Base-by-base conservation (phyloP, 176 grass and related monocot species). In the Panicum miliaceum region DNA sequence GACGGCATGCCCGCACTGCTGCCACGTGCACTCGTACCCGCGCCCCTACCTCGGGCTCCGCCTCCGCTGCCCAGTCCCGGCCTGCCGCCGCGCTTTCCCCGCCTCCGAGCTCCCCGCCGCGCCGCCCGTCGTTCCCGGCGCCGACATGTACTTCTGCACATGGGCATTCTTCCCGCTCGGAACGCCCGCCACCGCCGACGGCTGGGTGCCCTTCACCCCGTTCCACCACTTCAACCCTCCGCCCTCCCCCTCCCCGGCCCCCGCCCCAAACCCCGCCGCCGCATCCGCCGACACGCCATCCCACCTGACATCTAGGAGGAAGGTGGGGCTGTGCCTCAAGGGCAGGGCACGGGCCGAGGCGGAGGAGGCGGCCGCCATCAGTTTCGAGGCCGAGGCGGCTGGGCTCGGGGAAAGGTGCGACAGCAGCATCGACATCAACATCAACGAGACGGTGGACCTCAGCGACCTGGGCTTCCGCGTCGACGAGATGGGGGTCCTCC, bases 61-160 rank as follows among this genome's bases (percentile, higher is more conserved):
- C 66, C 88, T 90, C 22, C 73, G 73, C 79, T 90, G 88, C 88
- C 88, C 79, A 22, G 78, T 57, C 25, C 56, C 57, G 8, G 40
- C 83, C 58, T 90, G 88, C 84, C 78, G 88, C 79, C 88, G 78
- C 78, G 45, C 74, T 57, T 90, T 86, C 73, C 11, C 56, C 52
- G 84, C 84, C 73, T 32, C 41, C 38, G 88, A 78, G 73, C 88
- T 90, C 79, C 72, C 88, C 27, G 43, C 78, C 73, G 15, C 79
- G 25, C 88, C 84, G 26, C 79, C 88, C 58, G 1, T 85, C 78
- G 83, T 90, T 46, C 88, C 88, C 8, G 78, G 88, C 56, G 0
- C 73, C 66, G 79, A 90, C 25, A 90, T 90, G 88, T 90, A 90
- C 66, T 90, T 72, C 84, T 90, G 88, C 88, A 50, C 79, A 84